Conservation (phyloP, 2,329 filamentous ascomycete species). For the Elsinoe fawcettii region DNA sequence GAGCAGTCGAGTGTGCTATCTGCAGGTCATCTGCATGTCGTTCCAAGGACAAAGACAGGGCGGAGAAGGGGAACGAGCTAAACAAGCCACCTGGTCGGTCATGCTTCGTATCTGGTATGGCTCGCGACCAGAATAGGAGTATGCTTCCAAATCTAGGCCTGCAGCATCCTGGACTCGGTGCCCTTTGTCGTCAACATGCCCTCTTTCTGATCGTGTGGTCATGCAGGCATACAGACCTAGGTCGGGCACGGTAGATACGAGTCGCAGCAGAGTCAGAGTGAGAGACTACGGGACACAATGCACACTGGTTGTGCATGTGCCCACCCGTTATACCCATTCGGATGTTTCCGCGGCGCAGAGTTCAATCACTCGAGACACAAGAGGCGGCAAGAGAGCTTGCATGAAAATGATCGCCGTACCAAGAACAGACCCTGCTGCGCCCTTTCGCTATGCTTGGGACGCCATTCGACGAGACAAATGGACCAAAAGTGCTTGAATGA, state of each 20-base stretch:
- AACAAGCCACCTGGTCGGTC: conserved; percentile 1
- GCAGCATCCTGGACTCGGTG: background rate
- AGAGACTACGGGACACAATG: too few species aligned
- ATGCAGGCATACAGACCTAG: background rate
- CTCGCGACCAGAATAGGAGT: conserved; percentile 6
- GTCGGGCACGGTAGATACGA: background rate
- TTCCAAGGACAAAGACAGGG: conserved; percentile 3
- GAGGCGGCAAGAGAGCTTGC: conserved; percentile 2
- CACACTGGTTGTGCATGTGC: too few species aligned
- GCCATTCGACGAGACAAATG: conserved; percentile 1
- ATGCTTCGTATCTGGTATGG: conserved; percentile 9
- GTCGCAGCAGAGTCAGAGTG: background rate
- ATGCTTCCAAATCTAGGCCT: conserved; percentile 2
- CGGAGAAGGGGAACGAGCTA: background rate
- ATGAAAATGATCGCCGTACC: conserved; percentile 4
- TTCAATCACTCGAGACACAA: background rate
- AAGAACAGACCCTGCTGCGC: conserved; percentile 8
- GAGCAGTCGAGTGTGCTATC: background rate
- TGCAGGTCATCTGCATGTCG: conserved; percentile 5
- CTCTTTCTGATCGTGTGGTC: background rate
- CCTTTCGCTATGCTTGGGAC: background rate
- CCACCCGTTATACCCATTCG: background rate
- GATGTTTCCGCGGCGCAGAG: background rate
- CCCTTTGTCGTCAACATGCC: background rate
- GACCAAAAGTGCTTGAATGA: background rate